Base-by-base conservation (phyloP, 2,329 filamentous ascomycete species). In the Dothistroma septosporum region DNA sequence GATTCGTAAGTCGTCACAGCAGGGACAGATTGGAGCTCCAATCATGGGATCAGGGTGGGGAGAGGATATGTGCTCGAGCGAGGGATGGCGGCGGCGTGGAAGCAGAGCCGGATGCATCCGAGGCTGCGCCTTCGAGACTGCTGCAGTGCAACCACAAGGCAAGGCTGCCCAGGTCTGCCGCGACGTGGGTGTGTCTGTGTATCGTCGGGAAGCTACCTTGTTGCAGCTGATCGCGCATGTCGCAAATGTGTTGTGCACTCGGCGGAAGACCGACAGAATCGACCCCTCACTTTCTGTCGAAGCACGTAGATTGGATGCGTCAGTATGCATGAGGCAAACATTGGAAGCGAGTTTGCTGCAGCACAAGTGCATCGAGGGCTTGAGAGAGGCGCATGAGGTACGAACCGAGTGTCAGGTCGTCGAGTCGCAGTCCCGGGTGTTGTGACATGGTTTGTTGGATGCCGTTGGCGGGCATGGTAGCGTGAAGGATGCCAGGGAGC, bases 271-370 rank as follows among this genome's bases (percentile, higher is more conserved):
- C 50, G 28, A 33, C 19, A 55, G 55, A 49, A 28, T 19, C 28
- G 22, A 49, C 44, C 55, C 55, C 55, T 49, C 55, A 22, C 35
- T 57, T 57, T 35, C 28, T 46, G 24, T 54, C 52, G 53, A 50
- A 21, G 21, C 9, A 11, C 47, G 47, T 50, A 50, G n/a, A 50
- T 50, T 21, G 53, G 53, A 55, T 24, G 37, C 53, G 41, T 28
- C 53, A 47, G 10, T 35, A 55, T 55, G 53, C 53, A 55, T 57
- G 55, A 44, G 24, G 46, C 44, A 57, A 31, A 56, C 41, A 22
- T 41, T 31, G 54, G 35, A 46, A 47, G 54, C 41, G 33, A 46
- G 44, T 24, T 12, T 35, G 2, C 19, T 50, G 47, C 47, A 50
- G 22, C 22, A 21, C 47, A 28, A 32, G 47, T 50, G 21, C 47